A percentile compares a stretch with the other conserved stretches of the same genome.
These are phyloP conservation scores for Blastocystis sp. DNA, from an alignment of 352 stramenopile genomes.

Conservation along the genomic window DNA sequence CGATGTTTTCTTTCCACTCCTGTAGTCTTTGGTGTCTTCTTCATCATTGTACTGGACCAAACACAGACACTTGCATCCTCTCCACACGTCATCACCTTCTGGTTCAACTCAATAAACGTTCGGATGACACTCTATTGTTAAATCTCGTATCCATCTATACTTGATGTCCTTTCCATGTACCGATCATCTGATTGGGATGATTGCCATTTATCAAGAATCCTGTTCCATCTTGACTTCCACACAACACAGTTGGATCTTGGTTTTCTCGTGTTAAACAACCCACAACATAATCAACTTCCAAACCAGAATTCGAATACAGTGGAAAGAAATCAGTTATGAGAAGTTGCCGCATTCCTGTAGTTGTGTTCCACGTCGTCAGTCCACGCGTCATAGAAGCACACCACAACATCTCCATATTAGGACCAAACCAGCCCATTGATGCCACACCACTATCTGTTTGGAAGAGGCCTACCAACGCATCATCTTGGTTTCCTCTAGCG, in stretches of 20 bases:
- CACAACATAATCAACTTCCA: conserved; percentile 27
- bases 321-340: neutral
- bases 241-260: neutral
- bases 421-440: conserved; percentile 48
- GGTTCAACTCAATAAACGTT: neutral
- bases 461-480: conserved; percentile 48
- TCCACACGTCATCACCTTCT: conserved; percentile 1
- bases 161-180: conserved; percentile 44
- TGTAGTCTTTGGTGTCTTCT: neutral
- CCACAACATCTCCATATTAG: conserved; percentile 50
- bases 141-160: neutral
- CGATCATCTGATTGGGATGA: neutral
- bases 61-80: conserved; percentile 55
- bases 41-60: neutral
- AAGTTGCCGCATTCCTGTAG: neutral
- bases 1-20: neutral
- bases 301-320: neutral
- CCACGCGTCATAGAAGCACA: conserved; percentile 59
- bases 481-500: conserved; percentile 55
- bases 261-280: neutral
- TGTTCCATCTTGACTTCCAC: conserved; percentile 21
- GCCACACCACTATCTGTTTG: conserved; percentile 58
- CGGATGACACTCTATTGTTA: conserved; percentile 27
- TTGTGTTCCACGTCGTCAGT: conserved; percentile 16
- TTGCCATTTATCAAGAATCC: neutral